Evolutionary conservation across 371 early-diverging fungal genomes (phyloP).

Genomic region (Mycotypha africana): DNA sequence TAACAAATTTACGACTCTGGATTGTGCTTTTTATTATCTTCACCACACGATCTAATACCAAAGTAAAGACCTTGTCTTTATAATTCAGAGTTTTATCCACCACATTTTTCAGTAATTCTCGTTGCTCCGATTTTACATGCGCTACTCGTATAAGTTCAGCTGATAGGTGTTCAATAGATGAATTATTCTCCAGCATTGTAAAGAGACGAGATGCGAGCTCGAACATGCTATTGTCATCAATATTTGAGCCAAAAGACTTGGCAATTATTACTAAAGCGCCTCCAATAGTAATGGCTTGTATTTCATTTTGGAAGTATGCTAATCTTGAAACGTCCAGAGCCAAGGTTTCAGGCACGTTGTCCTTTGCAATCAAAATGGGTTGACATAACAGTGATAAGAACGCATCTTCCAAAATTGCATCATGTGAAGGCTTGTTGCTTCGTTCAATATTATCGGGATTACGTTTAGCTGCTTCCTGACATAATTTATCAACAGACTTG

Average conservation of each 20-base stretch:
- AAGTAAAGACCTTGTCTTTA: slow-evolving; percentile 60
- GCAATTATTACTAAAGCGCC: slow-evolving; percentile 66
- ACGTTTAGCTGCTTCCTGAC: slow-evolving; percentile 41
- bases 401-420: slow-evolving; percentile 58
- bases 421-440: slow-evolving; percentile 25
- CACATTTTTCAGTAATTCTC: slow-evolving; percentile 54
- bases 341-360: slow-evolving; percentile 64
- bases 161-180: slow-evolving; percentile 48
- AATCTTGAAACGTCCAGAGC: slow-evolving; percentile 61
- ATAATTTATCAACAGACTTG: slow-evolving; percentile 24
- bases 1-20: slow-evolving; percentile 43
- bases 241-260: slow-evolving; percentile 48
- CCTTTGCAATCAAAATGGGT: neutral
- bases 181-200: slow-evolving; percentile 44
- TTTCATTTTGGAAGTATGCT: slow-evolving; percentile 57
- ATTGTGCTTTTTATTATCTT: slow-evolving; percentile 48
- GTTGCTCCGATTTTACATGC: slow-evolving; percentile 26
- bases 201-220: slow-evolving; percentile 46
- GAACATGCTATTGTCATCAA: slow-evolving; percentile 6
- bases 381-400: slow-evolving; percentile 46
- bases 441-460: slow-evolving; percentile 44
- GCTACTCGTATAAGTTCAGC: slow-evolving; percentile 33
- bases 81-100: slow-evolving; percentile 68
- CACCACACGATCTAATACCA: slow-evolving; percentile 59
- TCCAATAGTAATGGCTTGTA: slow-evolving; percentile 60